phyloP scores from a whole-genome alignment of 345 rosid species.

The Salix dunnii region DNA sequence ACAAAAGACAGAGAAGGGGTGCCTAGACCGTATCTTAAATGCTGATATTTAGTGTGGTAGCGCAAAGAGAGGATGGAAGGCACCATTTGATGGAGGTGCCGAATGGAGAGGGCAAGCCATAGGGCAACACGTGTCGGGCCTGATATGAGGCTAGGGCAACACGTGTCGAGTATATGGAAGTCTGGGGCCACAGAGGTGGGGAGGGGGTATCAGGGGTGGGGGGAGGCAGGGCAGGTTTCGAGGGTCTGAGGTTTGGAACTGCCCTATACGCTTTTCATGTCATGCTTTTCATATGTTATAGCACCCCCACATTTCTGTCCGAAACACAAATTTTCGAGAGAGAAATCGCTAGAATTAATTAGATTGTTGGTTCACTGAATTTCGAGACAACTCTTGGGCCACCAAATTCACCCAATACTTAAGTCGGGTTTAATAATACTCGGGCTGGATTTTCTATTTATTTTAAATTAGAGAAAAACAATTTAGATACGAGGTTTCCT shows the following conservation, averaged over 20 bases:
- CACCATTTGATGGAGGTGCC: background rate
- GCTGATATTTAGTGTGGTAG: background rate
- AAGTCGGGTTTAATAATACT: too few relatives aligned
- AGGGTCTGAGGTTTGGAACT: conserved; percentile 24
- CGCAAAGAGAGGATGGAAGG: background rate
- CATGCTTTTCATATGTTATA: conserved; percentile 27
- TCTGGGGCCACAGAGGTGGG: background rate
- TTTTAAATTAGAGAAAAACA: too few relatives aligned
- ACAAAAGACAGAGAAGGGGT: background rate
- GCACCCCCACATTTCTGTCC: background rate
- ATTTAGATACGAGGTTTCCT: too few relatives aligned
- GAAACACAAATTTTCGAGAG: background rate
- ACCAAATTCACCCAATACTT: too few relatives aligned
- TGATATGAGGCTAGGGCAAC: background rate
- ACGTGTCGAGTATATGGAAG: background rate
- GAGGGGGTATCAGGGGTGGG: background rate
- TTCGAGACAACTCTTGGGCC: too few relatives aligned
- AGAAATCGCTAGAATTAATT: too few relatives aligned
- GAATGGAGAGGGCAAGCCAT: background rate
- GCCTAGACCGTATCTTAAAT: background rate
- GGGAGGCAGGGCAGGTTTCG: conserved; percentile 6
- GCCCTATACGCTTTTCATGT: conserved; percentile 22
- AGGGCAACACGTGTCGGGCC: background rate
- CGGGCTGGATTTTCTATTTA: too few relatives aligned
- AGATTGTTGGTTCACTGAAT: too few relatives aligned